Base-by-base conservation (phyloP, 495 filamentous ascomycete species). In the Aspergillus avenaceus region DNA sequence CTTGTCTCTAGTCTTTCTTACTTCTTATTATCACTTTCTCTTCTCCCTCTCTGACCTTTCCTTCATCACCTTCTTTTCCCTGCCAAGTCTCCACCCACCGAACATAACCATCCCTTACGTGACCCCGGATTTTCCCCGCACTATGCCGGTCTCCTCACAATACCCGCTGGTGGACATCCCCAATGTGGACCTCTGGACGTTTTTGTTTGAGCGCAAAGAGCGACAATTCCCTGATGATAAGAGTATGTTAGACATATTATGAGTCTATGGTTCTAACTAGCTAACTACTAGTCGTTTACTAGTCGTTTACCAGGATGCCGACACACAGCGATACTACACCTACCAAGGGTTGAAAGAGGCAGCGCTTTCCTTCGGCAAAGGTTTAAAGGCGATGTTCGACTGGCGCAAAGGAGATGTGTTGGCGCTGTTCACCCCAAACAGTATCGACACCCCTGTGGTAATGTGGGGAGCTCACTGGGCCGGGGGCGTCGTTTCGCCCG, bases 331-430 rank as follows among this genome's bases (percentile, higher is more conserved):
- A 21, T 76, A 77, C 12, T 87, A 95, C 65, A 96, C 84, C 47
- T 93, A 81, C 70, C 71, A 75, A n/a, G 73, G 86, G 37, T 64
- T 88, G 24, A 84, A 80, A 50, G 70, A 71, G 28, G 77, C 81
- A 13, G 84, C 88, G 3, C 64, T 84, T 41, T 79, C 83, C 19
- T 95, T 97, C 58, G 93, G 90, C 22, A 81, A 83, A 43, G 93
- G 90, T 0, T 73, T 97, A 9, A 84, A 83, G 59, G 73, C 77
- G 22, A 53, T 52, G 13, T 95, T 81, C 75, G 74, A 83, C 38
- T 97, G 90, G 88, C 75, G 78, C 52, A 91, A 86, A 59, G 89
- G 89, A 50, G 89, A 91, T 62, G 84, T 88, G 5, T 66, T 93
- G 5, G 83, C 77, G 6, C 66, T 92, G 32, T 84, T 76, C 63